Evolutionary conservation across 106 monocot genomes (phyloP).

Genomic region (Acanthochlamys bracteata): DNA sequence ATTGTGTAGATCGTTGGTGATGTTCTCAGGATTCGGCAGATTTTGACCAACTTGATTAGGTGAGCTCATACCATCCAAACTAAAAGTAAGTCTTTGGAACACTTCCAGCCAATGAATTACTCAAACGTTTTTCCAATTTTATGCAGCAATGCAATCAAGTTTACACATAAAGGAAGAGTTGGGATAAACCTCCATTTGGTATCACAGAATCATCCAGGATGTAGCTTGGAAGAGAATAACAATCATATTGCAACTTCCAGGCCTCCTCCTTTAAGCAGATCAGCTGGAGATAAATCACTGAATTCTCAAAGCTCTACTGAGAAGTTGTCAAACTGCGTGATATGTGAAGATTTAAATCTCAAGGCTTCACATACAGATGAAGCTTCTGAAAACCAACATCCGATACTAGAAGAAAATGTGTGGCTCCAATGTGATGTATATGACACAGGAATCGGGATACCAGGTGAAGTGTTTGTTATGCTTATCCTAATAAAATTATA

Average conservation of each 20-base stretch:
- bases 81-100: no score
- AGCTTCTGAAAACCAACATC: constrained; percentile 6
- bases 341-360: no score
- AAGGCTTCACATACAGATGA: constrained; percentile 9
- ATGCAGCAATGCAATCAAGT: constrained; percentile 78
- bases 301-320: constrained; percentile 15
- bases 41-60: constrained; percentile 75
- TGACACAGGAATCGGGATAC: constrained; percentile 82
- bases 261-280: constrained; percentile 1
- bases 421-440: constrained; percentile 59
- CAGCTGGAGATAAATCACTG: constrained; percentile 8
- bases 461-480: constrained; percentile 32
- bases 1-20: constrained; percentile 81
- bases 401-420: constrained; percentile 29
- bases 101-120: no score
- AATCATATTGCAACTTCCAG: constrained; percentile 2
- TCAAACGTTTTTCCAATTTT: constrained; percentile 8
- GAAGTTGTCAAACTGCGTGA: no score
- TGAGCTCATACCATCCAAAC: constrained; percentile 4
- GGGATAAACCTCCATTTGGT: constrained; percentile 50
- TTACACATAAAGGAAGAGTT: constrained; percentile 75
- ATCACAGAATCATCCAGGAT: constrained; percentile 19
- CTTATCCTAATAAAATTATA: no score
- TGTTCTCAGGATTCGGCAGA: constrained; percentile 75
- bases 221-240: constrained; percentile 9